These are phyloP conservation scores for Candida endomychidarum DNA, from an alignment of 805 yeast genomes.

Conservation along the genomic window DNA sequence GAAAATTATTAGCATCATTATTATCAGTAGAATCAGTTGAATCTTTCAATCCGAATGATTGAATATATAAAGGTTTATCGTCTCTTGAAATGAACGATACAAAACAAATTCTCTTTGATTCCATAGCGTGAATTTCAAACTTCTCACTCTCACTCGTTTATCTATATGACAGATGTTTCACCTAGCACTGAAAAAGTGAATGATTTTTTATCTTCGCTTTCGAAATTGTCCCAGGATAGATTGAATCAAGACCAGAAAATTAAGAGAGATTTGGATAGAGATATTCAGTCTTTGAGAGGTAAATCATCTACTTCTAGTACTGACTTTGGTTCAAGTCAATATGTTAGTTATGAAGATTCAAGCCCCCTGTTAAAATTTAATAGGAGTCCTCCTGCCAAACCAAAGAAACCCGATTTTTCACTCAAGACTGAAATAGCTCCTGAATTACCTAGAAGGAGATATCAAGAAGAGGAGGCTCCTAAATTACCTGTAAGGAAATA, in stretches of 20 bases:
- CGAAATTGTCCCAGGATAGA: conserved; percentile 36
- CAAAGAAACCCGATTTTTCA: conserved; percentile 2
- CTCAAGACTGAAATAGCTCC: conserved; percentile 10
- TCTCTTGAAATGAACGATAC: conserved; percentile 58
- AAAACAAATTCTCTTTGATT: conserved; percentile 40
- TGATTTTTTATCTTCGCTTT: conserved; percentile 36
- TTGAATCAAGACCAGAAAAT: conserved; percentile 35
- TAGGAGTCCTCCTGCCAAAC: conserved; percentile 8
- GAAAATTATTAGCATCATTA: conserved; percentile 40
- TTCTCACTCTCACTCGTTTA: conserved; percentile 4
- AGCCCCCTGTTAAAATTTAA: conserved; percentile 14
- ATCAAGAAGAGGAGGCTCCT: conserved; percentile 9
- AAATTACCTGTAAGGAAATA: conserved; percentile 7
- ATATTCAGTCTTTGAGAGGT: conserved; percentile 22
- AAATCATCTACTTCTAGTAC: not conserved
- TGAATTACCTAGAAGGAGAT: conserved; percentile 6
- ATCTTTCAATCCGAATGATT: conserved; percentile 35
- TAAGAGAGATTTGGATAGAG: conserved; percentile 32
- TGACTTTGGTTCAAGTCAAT: conserved; percentile 3
- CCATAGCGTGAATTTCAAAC: conserved; percentile 2
- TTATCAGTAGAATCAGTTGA: conserved; percentile 5
- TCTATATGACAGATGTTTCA: conserved; percentile 10
- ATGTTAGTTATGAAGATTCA: not conserved
- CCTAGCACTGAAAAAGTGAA: conserved; percentile 30
- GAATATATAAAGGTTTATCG: conserved; percentile 61